phyloP scores from a whole-genome alignment of 495 filamentous ascomycete genomes.

The Neurospora sp. region DNA sequence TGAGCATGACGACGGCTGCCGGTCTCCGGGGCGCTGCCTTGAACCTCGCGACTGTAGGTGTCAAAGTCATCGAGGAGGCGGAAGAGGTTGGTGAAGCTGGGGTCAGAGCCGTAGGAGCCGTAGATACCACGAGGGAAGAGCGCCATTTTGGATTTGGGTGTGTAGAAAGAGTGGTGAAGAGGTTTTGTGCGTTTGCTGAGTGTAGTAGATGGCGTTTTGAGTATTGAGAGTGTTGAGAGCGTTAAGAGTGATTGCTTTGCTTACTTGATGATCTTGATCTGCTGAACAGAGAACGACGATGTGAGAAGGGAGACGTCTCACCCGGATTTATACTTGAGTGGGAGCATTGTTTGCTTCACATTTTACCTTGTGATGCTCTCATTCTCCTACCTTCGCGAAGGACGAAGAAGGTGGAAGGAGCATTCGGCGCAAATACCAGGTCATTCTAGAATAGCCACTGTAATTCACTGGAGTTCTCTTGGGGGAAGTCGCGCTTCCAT shows the following conservation, averaged over 20 bases:
- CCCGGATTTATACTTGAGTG: neutral
- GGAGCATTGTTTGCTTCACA: neutral
- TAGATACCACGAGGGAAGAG: conserved; percentile 49
- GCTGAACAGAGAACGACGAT: neutral
- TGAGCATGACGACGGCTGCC: conserved; percentile 16
- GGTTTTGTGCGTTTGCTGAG: conserved; percentile 5
- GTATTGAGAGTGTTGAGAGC: conserved; percentile 11
- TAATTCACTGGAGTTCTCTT: neutral
- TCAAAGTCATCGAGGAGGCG: conserved; percentile 70
- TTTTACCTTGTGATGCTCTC: neutral
- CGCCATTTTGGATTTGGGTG: conserved; percentile 44
- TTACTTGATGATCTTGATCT: conserved; percentile 11
- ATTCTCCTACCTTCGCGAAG: neutral
- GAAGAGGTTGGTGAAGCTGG: conserved; percentile 58
- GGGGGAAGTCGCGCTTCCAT: neutral
- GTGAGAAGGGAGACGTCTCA: neutral
- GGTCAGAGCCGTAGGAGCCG: conserved; percentile 32
- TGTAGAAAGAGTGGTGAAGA: neutral
- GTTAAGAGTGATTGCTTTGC: conserved; percentile 2
- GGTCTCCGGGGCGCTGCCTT: conserved; percentile 12
- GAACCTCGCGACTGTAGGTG: conserved; percentile 32
- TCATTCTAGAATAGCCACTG: neutral
- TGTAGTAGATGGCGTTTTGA: conserved; percentile 5
- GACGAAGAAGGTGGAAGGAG: neutral
- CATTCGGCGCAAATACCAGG: neutral